Base-by-base conservation (phyloP, 768 basidiomycete species). In the Boletus rubropictus region DNA sequence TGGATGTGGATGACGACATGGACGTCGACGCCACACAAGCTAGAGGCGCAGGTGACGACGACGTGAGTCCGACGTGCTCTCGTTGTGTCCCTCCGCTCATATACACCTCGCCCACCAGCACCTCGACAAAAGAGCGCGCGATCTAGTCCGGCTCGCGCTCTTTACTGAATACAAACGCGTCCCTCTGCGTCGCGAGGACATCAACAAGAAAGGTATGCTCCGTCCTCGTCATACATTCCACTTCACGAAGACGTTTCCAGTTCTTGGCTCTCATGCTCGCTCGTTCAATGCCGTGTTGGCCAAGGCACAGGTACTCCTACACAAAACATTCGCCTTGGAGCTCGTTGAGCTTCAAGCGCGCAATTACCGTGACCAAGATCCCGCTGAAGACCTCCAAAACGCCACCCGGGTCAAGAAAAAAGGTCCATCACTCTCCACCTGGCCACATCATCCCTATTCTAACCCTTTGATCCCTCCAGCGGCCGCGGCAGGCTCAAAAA, bases 111-210 rank as follows among this genome's bases (percentile, higher is more conserved):
- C n/a, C 9, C 8, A 24, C n/a, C 38, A 93, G 89, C 80, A 84
- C 17, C 57, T 82, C 20, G 69, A 72, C n/a, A 74, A 78, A 42
- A 82, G 79, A 62, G 86, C 86, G 0, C 73, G 77, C 40, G 80
- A 83, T 42, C 75, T 95, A 27, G 87, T 86, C 9, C 78, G 91
- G 15, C 74, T 90, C 20, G 89, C 90, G 3, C 71, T 97, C 34
- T 94, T 92, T 64, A 74, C 72, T 5, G 91, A 95, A 61, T 80
- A 86, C 45, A 80, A 75, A 59, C 75, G 89, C 42, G 64, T 69
- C 10, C 73, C 81, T 2, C 65, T 96, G 40, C 77, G 78, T 31
- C 74, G 89, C 33, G 86, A 92, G n/a, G 91, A 95, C 33, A 87
- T 94, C 41, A 80, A 75, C 32, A 93, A 92, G 69, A 88, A 88